Evolutionary conservation across 73 alveolate genomes (phyloP), one percentile per base, ranked within the genome.

Genomic region (Blepharisma stoltei): DNA sequence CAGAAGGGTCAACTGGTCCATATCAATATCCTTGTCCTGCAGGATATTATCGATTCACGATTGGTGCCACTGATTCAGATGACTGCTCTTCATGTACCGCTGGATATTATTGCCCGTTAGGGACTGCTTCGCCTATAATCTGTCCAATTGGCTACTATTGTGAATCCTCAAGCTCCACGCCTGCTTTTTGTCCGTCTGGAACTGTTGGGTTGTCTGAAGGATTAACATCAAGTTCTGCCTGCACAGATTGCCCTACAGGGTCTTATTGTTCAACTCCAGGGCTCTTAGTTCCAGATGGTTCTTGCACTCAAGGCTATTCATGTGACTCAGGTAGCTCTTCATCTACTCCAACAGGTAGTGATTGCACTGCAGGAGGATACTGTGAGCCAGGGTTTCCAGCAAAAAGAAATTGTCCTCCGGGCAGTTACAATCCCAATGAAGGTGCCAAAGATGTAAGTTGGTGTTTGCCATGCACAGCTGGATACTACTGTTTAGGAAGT

Each of bases 171-270:
- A 38, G 20, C 2, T 9, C 20, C 0, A 20, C 73, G 11, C 87
- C 92, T 5, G 21, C 71, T 6, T 79, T 81, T 53, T 92, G 96
- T 73, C 87, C 89, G 37, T 85, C 67, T 6, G 97, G 97, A 11
- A 86, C 85, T 49, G 86, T 78, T 78, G 75, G 86, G 81, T 27
- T 79, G 3, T 53, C 66, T 20, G 76, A 85, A 32, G 85, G 85
- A 41, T 80, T 84, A 45, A 43, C 55, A 47, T 69, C 88, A 21
- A 67, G 86, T 54, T 66, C 70, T 49, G 88, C 76, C 14, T 92
- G 98, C 70, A 55, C 83, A 45, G 55, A 20, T 8, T 92, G 90
- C 14, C 90, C 95, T 0, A 65, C 77, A 54, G 95, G 95, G 3
- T 54, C 55, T 53, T 88, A 60, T 73, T 88, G 95, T 37, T 53